Percentiles rank a stretch among this genome's conserved stretches.
Conservation (phyloP, 768 basidiomycete species). For the Collybia nuda region DNA sequence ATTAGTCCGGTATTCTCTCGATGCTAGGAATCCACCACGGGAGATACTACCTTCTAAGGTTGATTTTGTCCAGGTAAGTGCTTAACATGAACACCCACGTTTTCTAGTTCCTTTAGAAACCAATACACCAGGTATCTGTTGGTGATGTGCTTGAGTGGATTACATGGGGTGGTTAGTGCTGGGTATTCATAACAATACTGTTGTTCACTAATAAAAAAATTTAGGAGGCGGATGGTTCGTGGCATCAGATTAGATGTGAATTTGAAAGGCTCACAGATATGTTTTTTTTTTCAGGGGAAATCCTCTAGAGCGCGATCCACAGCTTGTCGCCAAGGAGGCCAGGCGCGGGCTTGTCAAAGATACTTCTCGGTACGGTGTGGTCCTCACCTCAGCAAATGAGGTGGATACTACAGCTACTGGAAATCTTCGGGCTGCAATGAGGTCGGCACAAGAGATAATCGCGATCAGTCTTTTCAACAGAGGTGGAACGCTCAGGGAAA, state of each 20-base stretch:
- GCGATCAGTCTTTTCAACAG: slow-evolving; percentile 19
- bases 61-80: slow-evolving; percentile 21
- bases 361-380: slow-evolving; percentile 22
- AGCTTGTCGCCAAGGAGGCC: slow-evolving; percentile 24
- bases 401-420: slow-evolving; percentile 18
- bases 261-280: neutral
- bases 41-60: slow-evolving; percentile 21
- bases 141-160: slow-evolving; percentile 28
- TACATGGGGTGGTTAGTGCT: slow-evolving; percentile 25
- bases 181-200: neutral
- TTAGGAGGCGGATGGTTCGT: too few species aligned
- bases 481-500: slow-evolving; percentile 22
- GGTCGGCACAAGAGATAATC: slow-evolving; percentile 12
- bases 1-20: slow-evolving; percentile 18
- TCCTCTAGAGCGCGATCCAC: slow-evolving; percentile 22
- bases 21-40: slow-evolving; percentile 18
- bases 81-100: neutral
- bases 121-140: slow-evolving; percentile 6
- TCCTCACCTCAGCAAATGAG: slow-evolving; percentile 14
- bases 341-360: slow-evolving; percentile 22
- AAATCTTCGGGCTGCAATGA: slow-evolving; percentile 17
- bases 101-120: neutral
- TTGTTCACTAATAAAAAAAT: too few species aligned
- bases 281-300: slow-evolving; percentile 10
- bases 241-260: too few species aligned